Evolutionary conservation across 2,329 filamentous ascomycete species (phyloP), one percentile per base, ranked within the genome.

Genomic region (Colletotrichum sp.): DNA sequence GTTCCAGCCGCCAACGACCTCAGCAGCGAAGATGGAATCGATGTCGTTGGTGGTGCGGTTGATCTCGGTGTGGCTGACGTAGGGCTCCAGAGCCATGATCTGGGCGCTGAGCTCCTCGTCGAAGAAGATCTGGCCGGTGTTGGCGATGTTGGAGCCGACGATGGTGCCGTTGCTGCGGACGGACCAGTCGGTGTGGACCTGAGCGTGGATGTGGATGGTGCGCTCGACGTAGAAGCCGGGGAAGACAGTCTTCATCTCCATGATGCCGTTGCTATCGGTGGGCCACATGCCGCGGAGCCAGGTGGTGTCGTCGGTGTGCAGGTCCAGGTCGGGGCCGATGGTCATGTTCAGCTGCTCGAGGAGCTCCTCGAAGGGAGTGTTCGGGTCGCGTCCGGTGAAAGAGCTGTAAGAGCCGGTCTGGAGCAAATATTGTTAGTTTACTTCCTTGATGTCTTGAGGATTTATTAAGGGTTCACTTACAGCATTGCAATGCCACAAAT

Each of bases 41-140:
- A 74, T 24, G 32, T 28, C 71, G 66, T 74, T 74, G 59, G 57
- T 74, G 44, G 71, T 74, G 57, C 71, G 71, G 59, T 74, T 74
- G 44, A 74, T 74, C 32, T 64, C 71, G 32, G 71, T 86, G 81
- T 90, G 90, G 71, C 81, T 81, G 49, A 78, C 81, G 81, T 91
- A 90, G 1, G 91, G 90, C 3, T 82, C 79, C 0, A 84, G 83
- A 13, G 82, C 80, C 75, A 92, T 89, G 69, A 93, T 90, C 69
- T 72, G 52, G 28, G 36, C 55, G 69, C 63, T 72, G 4, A 76
- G 62, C 18, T 62, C 30, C 55, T 76, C 67, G 24, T 73, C 73
- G 44, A 76, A 76, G 64, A 76, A 76, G 39, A 72, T 34, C 44
- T 76, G 73, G 16, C 69, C 73, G 26, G 64, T 72, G 70, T 49